A percentile compares a stretch with the other conserved stretches of the same genome.
These are phyloP conservation scores for Arxiozyma slooffiae DNA, from an alignment of 1,139 yeast species.

Conservation along the genomic window DNA sequence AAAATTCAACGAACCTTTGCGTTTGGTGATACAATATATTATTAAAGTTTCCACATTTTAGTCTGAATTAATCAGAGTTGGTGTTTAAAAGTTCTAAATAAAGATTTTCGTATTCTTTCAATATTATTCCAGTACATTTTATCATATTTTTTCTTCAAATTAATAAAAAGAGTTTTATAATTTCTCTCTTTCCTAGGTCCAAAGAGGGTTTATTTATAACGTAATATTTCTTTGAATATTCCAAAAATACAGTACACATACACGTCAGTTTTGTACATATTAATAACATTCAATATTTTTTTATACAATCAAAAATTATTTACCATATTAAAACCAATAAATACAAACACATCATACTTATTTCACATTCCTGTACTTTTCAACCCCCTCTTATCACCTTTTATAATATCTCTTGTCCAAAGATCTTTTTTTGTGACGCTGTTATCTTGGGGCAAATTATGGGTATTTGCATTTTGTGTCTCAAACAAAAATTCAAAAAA, in stretches of 20 bases:
- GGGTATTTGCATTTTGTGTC: not conserved
- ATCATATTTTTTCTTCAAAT: no score
- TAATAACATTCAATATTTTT: not conserved
- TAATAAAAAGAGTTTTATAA: no score
- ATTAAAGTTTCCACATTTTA: not conserved
- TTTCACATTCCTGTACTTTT: not conserved
- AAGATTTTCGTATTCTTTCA: constrained; percentile 1
- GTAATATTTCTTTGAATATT: not conserved
- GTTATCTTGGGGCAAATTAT: not conserved
- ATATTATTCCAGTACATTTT: not conserved
- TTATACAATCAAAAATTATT: no score
- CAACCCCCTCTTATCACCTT: no score
- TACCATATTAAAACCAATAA: not conserved
- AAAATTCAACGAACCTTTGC: not conserved
- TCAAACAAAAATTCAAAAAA: no score
- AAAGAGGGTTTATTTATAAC: no score
- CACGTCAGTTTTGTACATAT: not conserved
- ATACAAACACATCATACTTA: no score
- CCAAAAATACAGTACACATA: no score
- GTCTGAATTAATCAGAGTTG: not conserved
- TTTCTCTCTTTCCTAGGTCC: no score
- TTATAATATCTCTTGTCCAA: not conserved
- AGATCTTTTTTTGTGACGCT: not conserved
- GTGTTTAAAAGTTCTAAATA: not conserved
- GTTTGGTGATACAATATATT: not conserved